phyloP scores from a whole-genome alignment of 345 rosid species.

The Eutrema heterophyllum region DNA sequence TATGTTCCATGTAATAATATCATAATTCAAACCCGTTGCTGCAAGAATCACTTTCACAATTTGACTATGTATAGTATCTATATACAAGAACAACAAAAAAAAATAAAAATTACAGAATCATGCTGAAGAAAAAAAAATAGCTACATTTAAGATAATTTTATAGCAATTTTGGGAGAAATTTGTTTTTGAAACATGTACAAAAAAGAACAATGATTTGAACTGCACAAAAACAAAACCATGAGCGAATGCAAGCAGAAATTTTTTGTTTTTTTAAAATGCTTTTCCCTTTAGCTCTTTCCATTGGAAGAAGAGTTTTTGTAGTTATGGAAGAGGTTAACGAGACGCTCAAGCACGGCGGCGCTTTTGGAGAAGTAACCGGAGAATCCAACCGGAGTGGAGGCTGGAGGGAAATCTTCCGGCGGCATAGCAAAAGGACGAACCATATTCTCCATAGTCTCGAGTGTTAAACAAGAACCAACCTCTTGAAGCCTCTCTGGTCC shows the following conservation, averaged over 20 bases:
- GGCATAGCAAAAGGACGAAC: conserved; percentile 95
- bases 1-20: conserved; percentile 9
- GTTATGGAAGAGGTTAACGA: conserved; percentile 77
- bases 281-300: conserved; percentile 9
- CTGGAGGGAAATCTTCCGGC: conserved; percentile 96
- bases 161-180: neutral
- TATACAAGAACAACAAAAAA: neutral
- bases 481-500: conserved; percentile 99
- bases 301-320: conserved; percentile 48
- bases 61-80: neutral
- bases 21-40: neutral
- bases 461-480: conserved; percentile 73
- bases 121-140: neutral
- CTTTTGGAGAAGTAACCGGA: conserved; percentile 94
- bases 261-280: no score
- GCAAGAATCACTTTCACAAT: conserved; percentile 2
- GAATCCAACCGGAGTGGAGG: conserved; percentile 88
- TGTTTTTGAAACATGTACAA: neutral
- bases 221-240: conserved; percentile 7
- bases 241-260: neutral
- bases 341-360: conserved; percentile 81
- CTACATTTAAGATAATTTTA: neutral
- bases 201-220: neutral
- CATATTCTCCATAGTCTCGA: conserved; percentile 95
- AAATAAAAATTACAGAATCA: neutral